Evolutionary conservation across 164 flowering plant genomes (phyloP).

Genomic region (Macadamia tetraphylla): DNA sequence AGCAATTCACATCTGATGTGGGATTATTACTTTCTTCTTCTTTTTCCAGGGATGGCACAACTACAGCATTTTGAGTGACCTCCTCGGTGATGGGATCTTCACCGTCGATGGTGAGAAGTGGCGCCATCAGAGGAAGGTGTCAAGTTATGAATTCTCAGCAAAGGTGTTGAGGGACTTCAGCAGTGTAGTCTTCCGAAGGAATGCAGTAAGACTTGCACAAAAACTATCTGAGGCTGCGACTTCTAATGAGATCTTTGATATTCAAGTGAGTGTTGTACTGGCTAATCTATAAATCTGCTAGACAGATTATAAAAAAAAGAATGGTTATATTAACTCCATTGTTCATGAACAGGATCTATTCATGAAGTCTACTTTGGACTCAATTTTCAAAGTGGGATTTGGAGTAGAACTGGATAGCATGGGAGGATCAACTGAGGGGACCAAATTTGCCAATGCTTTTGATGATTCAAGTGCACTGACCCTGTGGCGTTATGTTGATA

Average conservation of each 20-base stretch:
- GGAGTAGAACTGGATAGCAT: constrained; percentile 61
- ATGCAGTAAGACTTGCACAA: constrained; percentile 38
- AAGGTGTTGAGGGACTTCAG: constrained; percentile 50
- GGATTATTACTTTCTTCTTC: too few species aligned
- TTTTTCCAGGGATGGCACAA: constrained; percentile 35
- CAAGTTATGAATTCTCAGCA: constrained; percentile 58
- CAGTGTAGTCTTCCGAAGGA: constrained; percentile 37
- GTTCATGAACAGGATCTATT: constrained; percentile 45
- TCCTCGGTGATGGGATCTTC: constrained; percentile 65
- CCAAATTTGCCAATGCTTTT: constrained; percentile 36
- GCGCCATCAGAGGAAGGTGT: constrained; percentile 54
- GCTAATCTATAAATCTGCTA: too few species aligned
- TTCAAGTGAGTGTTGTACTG: constrained; percentile 32
- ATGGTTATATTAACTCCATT: too few species aligned
- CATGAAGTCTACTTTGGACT: constrained; percentile 68
- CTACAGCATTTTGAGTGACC: constrained; percentile 33
- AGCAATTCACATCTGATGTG: too few species aligned
- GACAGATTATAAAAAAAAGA: too few species aligned
- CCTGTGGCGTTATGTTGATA: constrained; percentile 45
- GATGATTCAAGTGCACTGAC: constrained; percentile 49
- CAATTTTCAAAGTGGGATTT: constrained; percentile 67
- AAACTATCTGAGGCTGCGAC: constrained; percentile 35
- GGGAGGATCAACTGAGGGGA: constrained; percentile 48
- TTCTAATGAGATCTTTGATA: constrained; percentile 28
- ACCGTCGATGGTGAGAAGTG: constrained; percentile 63